Evolutionary conservation across 352 stramenopile genomes (phyloP), one percentile per base, ranked within the genome.

Genomic region (Phytopythium oedochilum): DNA sequence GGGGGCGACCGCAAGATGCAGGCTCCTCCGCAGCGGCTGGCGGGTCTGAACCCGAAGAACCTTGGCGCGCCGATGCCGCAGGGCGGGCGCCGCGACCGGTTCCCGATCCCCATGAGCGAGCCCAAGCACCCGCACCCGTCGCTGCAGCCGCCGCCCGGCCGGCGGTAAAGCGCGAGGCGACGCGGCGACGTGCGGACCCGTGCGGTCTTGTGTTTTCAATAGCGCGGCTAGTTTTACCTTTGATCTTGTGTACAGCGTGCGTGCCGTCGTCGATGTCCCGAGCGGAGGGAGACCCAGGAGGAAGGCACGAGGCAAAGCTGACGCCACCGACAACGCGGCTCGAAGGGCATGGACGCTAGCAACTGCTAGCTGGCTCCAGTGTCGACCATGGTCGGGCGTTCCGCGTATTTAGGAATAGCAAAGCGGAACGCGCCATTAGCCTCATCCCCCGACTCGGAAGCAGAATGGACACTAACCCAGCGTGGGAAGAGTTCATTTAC

Each of bases 1-100:
- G 73, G 73, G 1, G 72, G 75, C 17, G 74, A 87, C 46, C 73
- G 75, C 26, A 88, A 86, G 60, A 65, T 88, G 55, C 71, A 75
- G 50, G 66, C 55, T 44, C 70, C 73, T 20, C 74, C 74, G 32
- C 79, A 83, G 43, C 76, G 77, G 45, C 63, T 90, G 12, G 79
- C 76, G 47, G 77, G 79, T 36, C 49, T 90, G 51, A 90, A 90
- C 62, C 75, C 79, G 44, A 90, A 90, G 61, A 88, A 86, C 51
- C 50, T 90, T 5, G 79, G 74, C 31, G 65, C 64, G n/a, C 78
- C 78, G 12, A 57, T 59, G 23, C 73, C 64, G 17, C 74, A 76
- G 23, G 62, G 58, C 47, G 72, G 70, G 12, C 76, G 79, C 58
- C 76, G 79, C 32, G 79, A 90, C 64, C 69, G 72, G 31, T 90